These are phyloP conservation scores for Tetradesmus obliquus DNA, from an alignment of 139 green algal genomes.

Conservation along the genomic window DNA sequence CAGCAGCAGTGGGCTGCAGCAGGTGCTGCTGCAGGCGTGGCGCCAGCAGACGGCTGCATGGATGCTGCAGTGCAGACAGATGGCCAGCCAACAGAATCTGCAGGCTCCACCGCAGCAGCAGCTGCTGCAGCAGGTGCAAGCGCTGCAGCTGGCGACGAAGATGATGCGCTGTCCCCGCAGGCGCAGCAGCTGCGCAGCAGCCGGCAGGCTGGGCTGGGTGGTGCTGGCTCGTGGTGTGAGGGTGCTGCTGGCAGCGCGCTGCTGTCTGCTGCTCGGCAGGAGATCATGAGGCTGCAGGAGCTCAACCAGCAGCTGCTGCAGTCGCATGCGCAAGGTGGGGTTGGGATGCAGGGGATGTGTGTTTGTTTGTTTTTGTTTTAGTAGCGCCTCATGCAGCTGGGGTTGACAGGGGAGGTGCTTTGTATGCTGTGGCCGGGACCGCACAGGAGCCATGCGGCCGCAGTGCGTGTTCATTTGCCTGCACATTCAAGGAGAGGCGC, in stretches of 20 bases:
- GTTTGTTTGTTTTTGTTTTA: neutral
- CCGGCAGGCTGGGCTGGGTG: neutral
- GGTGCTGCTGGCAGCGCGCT: constrained; percentile 38
- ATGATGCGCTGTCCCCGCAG: neutral
- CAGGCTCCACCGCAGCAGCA: constrained; percentile 37
- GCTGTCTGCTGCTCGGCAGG: constrained; percentile 49
- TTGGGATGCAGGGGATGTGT: neutral
- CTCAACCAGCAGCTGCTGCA: constrained; percentile 53
- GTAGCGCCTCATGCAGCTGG: neutral
- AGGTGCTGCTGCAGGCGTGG: neutral
- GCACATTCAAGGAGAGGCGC: too few relatives aligned
- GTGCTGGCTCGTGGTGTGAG: neutral
- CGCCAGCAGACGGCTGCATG: neutral
- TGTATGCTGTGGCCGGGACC: too few relatives aligned
- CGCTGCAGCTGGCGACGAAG: neutral
- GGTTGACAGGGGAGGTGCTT: neutral
- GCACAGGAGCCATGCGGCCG: too few relatives aligned
- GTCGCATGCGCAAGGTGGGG: constrained; percentile 31
- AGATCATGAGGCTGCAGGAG: constrained; percentile 54
- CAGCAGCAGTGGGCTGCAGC: neutral
- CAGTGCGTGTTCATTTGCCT: neutral
- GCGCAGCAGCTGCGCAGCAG: neutral
- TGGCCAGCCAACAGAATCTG: neutral
- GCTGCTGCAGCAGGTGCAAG: neutral
- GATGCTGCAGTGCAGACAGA: constrained; percentile 39